Conservation (phyloP, 2,329 filamentous ascomycete genomes). For the Ophiostoma sp. region DNA sequence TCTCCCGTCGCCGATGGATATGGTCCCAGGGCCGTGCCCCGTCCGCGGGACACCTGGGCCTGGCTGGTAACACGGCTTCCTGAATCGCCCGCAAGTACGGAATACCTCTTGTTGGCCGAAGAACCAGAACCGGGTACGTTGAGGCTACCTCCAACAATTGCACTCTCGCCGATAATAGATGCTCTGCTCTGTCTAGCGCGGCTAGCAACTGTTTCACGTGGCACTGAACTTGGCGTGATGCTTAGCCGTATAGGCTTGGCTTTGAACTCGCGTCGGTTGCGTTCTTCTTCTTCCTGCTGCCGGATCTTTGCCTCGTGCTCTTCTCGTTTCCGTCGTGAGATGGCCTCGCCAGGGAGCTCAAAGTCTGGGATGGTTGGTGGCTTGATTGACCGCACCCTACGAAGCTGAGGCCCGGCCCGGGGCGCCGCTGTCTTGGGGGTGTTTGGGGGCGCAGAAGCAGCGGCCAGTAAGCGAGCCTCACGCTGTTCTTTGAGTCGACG, state of each 20-base stretch:
- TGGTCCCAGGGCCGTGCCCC: constrained; percentile 31
- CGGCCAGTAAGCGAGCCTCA: constrained; percentile 45
- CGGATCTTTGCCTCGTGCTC: constrained; percentile 50
- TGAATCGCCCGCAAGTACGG: constrained; percentile 22
- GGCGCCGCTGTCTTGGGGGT: constrained; percentile 21
- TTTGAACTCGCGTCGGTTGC: constrained; percentile 58
- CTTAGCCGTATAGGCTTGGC: constrained; percentile 51
- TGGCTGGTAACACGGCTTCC: neutral
- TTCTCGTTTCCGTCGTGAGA: constrained; percentile 51
- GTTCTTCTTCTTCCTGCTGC: constrained; percentile 55
- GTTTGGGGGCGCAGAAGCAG: constrained; percentile 22
- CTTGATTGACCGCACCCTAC: constrained; percentile 44
- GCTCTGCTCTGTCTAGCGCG: constrained; percentile 47
- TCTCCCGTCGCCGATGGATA: constrained; percentile 30
- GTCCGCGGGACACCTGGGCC: constrained; percentile 27
- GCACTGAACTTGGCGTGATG: constrained; percentile 38
- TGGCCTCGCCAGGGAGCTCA: constrained; percentile 58
- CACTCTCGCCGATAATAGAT: constrained; percentile 15
- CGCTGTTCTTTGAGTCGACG: constrained; percentile 53
- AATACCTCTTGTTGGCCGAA: constrained; percentile 31
- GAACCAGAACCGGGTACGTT: neutral
- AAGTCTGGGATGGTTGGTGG: constrained; percentile 51
- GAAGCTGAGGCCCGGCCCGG: constrained; percentile 32
- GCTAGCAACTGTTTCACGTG: constrained; percentile 55
- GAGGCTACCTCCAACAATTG: constrained; percentile 3